phyloP scores from a whole-genome alignment of 108 stramenopile genomes.

The Skeletonema grethae region DNA sequence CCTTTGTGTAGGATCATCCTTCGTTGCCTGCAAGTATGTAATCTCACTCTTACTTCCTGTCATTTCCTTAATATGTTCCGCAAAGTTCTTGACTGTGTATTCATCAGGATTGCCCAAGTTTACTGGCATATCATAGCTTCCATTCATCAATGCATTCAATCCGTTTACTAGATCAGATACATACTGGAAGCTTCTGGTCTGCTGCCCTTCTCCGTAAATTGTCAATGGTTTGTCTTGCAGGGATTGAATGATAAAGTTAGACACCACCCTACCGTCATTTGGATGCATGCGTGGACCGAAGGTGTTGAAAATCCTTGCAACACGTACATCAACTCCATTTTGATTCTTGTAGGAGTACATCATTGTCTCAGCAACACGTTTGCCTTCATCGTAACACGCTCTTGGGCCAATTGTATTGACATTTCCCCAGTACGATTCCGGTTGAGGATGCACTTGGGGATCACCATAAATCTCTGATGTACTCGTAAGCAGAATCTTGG shows the following conservation, averaged over 20 bases:
- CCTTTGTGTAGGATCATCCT: conserved; percentile 95
- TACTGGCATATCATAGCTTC: conserved; percentile 88
- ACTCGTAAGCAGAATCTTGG: conserved; percentile 93
- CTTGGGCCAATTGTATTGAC: conserved; percentile 98
- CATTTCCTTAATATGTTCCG: conserved; percentile 78
- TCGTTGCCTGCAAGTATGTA: conserved; percentile 65
- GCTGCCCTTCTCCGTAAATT: conserved; percentile 95
- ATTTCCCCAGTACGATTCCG: conserved; percentile 97
- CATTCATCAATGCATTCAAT: conserved; percentile 97
- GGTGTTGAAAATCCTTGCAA: conserved; percentile 99
- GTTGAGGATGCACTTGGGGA: conserved; percentile 93
- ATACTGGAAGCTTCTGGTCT: conserved; percentile 99
- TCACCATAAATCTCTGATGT: conserved; percentile 95
- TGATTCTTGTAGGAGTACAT: conserved; percentile 96
- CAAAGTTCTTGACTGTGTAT: conserved; percentile 94
- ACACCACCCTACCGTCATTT: conserved; percentile 98
- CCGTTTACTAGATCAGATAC: conserved; percentile 97
- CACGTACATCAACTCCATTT: conserved; percentile 92
- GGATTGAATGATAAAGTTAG: conserved; percentile 98
- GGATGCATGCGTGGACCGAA: conserved; percentile 99
- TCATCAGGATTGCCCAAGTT: conserved; percentile 99
- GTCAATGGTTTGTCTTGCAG: conserved; percentile 95
- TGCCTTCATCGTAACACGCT: conserved; percentile 99
- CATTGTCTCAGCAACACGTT: conserved; percentile 99
- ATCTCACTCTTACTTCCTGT: conserved; percentile 77